Evolutionary conservation across 305 asterid species (phyloP).

Genomic region (Solanum hybrid): DNA sequence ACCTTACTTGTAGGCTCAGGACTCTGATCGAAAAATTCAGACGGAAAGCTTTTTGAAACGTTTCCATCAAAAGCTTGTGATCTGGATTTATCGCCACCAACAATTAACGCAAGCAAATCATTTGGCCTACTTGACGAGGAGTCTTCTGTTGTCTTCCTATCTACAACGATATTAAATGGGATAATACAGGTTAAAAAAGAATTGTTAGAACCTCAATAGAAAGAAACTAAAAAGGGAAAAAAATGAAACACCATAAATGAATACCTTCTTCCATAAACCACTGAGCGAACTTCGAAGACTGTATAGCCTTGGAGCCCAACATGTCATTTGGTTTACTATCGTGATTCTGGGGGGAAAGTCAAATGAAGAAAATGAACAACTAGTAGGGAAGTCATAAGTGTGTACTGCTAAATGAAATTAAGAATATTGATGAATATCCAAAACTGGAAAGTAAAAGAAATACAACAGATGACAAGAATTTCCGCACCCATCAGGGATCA

Average conservation of each 20-base stretch:
- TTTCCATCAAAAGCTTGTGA: background rate
- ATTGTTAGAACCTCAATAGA: background rate
- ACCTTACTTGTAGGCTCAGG: background rate
- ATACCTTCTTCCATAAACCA: background rate
- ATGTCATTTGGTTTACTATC: background rate
- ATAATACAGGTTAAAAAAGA: background rate
- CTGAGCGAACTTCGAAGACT: background rate
- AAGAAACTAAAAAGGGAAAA: background rate
- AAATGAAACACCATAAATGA: background rate
- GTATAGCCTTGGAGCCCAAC: background rate
- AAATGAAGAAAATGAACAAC: background rate
- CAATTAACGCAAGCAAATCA: background rate
- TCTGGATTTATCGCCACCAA: background rate
- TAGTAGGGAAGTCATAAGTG: background rate
- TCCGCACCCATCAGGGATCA: background rate
- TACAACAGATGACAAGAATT: background rate
- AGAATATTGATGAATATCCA: background rate
- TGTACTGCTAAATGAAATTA: background rate
- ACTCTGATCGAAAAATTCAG: background rate
- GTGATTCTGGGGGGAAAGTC: background rate
- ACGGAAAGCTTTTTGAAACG: background rate
- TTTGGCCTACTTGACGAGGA: background rate
- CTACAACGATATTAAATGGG: background rate
- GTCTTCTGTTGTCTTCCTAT: background rate
- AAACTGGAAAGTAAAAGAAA: background rate